phyloP scores from a whole-genome alignment of 2,329 filamentous ascomycete genomes.

The Fusarium kyushuense region DNA sequence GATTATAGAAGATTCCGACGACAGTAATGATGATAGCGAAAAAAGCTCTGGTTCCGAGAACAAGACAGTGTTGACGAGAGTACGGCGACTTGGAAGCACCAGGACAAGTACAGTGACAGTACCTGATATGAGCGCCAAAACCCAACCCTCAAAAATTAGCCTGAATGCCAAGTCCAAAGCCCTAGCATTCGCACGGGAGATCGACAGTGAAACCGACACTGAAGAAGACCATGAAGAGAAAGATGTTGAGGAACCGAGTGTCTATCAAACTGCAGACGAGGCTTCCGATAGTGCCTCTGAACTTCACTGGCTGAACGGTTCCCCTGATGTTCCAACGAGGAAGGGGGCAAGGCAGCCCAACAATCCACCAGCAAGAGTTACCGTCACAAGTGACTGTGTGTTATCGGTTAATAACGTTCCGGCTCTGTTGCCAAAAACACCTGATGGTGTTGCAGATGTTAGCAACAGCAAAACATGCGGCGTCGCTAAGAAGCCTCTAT shows the following conservation, averaged over 20 bases:
- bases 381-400: neutral
- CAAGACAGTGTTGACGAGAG: slow-evolving; percentile 37
- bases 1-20: slow-evolving; percentile 40
- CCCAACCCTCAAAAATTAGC: neutral
- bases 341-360: slow-evolving; percentile 6
- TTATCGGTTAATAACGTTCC: slow-evolving; percentile 17
- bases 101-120: slow-evolving; percentile 1
- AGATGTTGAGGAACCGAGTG: slow-evolving; percentile 40
- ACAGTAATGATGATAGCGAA: slow-evolving; percentile 32
- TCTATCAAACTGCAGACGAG: slow-evolving; percentile 45
- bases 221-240: slow-evolving; percentile 16
- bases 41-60: slow-evolving; percentile 23
- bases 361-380: neutral
- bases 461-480: slow-evolving; percentile 1
- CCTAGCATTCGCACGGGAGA: slow-evolving; percentile 21
- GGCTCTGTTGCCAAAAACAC: slow-evolving; percentile 3
- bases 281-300: slow-evolving; percentile 38
- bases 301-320: slow-evolving; percentile 33
- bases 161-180: slow-evolving; percentile 19
- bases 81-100: slow-evolving; percentile 35
- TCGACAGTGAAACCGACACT: slow-evolving; percentile 22
- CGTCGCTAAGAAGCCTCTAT: neutral
- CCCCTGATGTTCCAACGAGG: slow-evolving; percentile 12
- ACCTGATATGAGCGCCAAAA: neutral
- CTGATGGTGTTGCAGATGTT: neutral